These are phyloP conservation scores for Pythium insidiosum DNA, from an alignment of 352 stramenopile genomes.

Conservation along the genomic window DNA sequence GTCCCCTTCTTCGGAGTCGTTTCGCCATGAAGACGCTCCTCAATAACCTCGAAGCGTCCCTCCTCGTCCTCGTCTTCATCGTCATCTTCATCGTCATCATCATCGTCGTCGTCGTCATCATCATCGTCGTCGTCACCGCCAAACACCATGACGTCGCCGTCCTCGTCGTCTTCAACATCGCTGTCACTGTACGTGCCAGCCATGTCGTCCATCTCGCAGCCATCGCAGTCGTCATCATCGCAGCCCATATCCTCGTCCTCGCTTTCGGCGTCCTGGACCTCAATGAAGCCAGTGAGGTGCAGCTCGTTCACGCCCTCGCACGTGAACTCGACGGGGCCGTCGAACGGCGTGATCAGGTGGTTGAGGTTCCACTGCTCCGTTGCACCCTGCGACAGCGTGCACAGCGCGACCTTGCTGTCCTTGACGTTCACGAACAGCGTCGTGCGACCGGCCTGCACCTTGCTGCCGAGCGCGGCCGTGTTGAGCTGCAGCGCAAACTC, in stretches of 20 bases:
- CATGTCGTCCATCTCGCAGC: slow-evolving; percentile 26
- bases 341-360: slow-evolving; percentile 70
- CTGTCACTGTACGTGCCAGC: slow-evolving; percentile 17
- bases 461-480: slow-evolving; percentile 53
- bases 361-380: slow-evolving; percentile 70
- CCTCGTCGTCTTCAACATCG: slow-evolving; percentile 29
- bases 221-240: slow-evolving; percentile 26
- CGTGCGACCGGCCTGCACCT: slow-evolving; percentile 45
- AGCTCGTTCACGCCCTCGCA: slow-evolving; percentile 69
- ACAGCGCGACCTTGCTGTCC: slow-evolving; percentile 65
- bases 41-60: slow-evolving; percentile 65
- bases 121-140: slow-evolving; percentile 30
- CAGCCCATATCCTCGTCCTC: slow-evolving; percentile 24
- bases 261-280: slow-evolving; percentile 68
- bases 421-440: slow-evolving; percentile 71
- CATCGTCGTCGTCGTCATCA: slow-evolving; percentile 22
- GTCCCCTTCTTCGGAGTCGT: slow-evolving; percentile 22
- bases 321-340: slow-evolving; percentile 62
- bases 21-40: slow-evolving; percentile 59
- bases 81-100: slow-evolving; percentile 36
- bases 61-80: slow-evolving; percentile 39
- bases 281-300: slow-evolving; percentile 76
- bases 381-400: slow-evolving; percentile 50
- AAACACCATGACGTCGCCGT: slow-evolving; percentile 75
- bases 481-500: slow-evolving; percentile 76